Base-by-base conservation (phyloP, 305 asterid genomes). In the Fraxinus velutina region DNA sequence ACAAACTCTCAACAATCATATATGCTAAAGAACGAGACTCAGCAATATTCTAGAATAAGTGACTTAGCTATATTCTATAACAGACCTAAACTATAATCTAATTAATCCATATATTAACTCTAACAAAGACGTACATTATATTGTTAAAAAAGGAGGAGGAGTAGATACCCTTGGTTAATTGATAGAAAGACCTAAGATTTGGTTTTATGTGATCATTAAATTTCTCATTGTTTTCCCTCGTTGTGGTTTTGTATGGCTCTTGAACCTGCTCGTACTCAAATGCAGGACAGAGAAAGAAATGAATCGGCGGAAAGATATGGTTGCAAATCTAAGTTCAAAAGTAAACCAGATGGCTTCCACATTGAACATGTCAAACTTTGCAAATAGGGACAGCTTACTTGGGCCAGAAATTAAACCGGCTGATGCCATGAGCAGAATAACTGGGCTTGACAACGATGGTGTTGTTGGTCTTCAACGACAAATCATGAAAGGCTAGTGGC, bases 341-440 rank as follows among this genome's bases (percentile, higher is more conserved):
- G 86, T 74, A 34, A 80, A 47, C 79, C 86, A 84, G 86, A 70
- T 84, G 86, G 86, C 86, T 24, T 64, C 76, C 73, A 71, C 84
- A 12, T 82, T 84, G 81, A 84, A 84, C 82, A 84, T 84, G 86
- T 74, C 82, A 29, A 80, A 76, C 73, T 82, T 80, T 76, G 79
- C 84, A 75, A 76, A 36, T 55, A 80, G 86, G 79, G 84, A 84
- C 13, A 84, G 79, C 84, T 80, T 84, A 50, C 79, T 84, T 6
- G 86, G 86, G 36, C 84, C 86, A 76, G 86, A 84, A 80, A 84
- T 68, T 76, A 84, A 84, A 72, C 79, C 81, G 21, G 81, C 84
- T 68, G 86, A 84, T 84, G 84, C 79, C 32, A 76, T 80, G 74
- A 84, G 86, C 83, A 80, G 86, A 55, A 66, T 82, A 52, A 55